Base-by-base conservation (phyloP, 495 filamentous ascomycete genomes). In the Hypoxylon trugodes region DNA sequence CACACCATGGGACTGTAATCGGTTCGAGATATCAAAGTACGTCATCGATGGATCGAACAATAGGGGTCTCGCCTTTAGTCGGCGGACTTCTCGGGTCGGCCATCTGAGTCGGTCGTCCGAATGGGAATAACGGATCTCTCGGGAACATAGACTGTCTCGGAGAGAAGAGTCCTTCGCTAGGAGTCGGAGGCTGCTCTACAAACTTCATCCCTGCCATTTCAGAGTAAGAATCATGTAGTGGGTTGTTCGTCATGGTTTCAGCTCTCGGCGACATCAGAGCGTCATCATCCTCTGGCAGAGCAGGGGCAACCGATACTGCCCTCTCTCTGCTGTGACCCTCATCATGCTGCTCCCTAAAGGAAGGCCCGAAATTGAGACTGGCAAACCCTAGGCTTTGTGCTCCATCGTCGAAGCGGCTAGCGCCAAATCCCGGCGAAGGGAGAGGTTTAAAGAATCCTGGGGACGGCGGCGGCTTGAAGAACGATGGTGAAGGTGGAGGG, bases 71-170 rank as follows among this genome's bases (percentile, higher is more conserved):
- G 4, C 87, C 87, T 58, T 77, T 80, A 10, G 82, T 84, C 0
- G 85, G 84, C 5, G 88, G 88, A 61, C 86, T 89, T 30, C 88
- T 70, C 3, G 88, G 88, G 60, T 90, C 88, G 6, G 78, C 77
- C 2, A 73, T 73, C 24, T 81, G 71, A 21, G 71, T 50, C 6
- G 77, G 81, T 45, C 76, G 73, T 24, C 68, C 74, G 45, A 82
- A 77, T 3, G 81, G 78, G 36, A 69, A 79, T 49, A 78, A 79
- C 0, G 79, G 77, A 48, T 82, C 79, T 37, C 81, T 75, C 3
- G 80, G 81, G 55, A 81, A 82, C 65, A 81, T 74, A 2, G 75
- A 77, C 28, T 78, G 73, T 36, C 81, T 67, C 2, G 82, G 81
- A 13, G 82, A 84, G 47, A 85, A 85, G 7, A 82, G 50, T 0